Evolutionary conservation across 1,139 yeast genomes (phyloP).

Genomic region (Candida pseudoviswanathii): DNA sequence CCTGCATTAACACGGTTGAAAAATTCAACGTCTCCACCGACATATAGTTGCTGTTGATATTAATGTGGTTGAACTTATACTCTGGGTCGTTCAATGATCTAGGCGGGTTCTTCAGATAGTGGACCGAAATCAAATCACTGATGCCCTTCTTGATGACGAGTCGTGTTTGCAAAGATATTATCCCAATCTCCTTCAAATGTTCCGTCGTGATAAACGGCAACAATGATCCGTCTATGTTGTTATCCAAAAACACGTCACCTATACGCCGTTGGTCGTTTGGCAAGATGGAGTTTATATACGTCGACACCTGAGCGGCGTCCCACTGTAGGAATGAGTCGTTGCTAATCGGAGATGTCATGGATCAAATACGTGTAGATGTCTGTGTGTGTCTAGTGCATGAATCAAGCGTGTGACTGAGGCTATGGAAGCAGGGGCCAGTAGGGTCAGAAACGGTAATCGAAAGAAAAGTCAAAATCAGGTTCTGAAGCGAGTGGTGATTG

Average conservation of each 20-base stretch:
- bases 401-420: neutral
- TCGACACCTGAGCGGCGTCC: slow-evolving; percentile 53
- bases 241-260: slow-evolving; percentile 44
- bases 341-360: slow-evolving; percentile 18
- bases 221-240: slow-evolving; percentile 64
- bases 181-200: slow-evolving; percentile 64
- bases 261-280: slow-evolving; percentile 22
- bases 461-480: neutral
- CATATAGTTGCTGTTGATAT: slow-evolving; percentile 36
- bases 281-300: slow-evolving; percentile 29
- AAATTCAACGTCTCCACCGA: slow-evolving; percentile 37
- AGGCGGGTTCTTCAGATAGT: slow-evolving; percentile 34
- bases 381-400: neutral
- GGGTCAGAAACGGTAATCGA: neutral
- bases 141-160: slow-evolving; percentile 52
- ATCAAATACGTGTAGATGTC: neutral
- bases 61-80: slow-evolving; percentile 28
- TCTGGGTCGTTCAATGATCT: slow-evolving; percentile 33
- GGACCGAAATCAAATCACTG: slow-evolving; percentile 43
- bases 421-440: neutral
- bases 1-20: slow-evolving; percentile 38
- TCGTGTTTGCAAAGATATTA: slow-evolving; percentile 42
- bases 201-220: slow-evolving; percentile 60
- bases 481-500: neutral
- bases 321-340: slow-evolving; percentile 45